phyloP scores from a whole-genome alignment of 2,329 filamentous ascomycete species.

The Aspergillaceae sp. region DNA sequence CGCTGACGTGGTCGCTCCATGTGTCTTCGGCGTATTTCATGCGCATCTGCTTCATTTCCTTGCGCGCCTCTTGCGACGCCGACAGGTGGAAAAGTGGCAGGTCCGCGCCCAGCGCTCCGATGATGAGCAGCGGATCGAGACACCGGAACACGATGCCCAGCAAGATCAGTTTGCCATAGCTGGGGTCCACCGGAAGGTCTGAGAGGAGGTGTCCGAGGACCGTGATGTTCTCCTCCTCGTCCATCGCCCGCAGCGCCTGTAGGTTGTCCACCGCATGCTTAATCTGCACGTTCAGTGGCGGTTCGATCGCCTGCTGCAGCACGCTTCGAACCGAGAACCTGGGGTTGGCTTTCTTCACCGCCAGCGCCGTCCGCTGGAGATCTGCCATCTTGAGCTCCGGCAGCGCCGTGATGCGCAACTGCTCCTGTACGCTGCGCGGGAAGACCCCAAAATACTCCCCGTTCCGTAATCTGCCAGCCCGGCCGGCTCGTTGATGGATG shows the following conservation, averaged over 20 bases:
- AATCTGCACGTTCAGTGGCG: constrained; percentile 33
- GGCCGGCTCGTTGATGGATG: constrained; percentile 41
- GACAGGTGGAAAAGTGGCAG: constrained; percentile 27
- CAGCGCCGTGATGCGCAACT: constrained; percentile 23
- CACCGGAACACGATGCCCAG: constrained; percentile 46
- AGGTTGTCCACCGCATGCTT: constrained; percentile 32
- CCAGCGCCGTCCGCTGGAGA: constrained; percentile 38
- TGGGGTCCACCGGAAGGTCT: constrained; percentile 36
- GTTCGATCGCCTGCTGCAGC: constrained; percentile 38
- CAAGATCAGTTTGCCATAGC: constrained; percentile 42
- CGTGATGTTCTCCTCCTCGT: constrained; percentile 37
- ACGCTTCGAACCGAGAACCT: constrained; percentile 34
- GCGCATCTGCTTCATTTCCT: constrained; percentile 17
- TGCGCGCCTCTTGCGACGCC: constrained; percentile 15
- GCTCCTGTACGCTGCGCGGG: constrained; percentile 27
- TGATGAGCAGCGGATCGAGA: constrained; percentile 42
- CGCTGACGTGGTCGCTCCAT: constrained; percentile 40
- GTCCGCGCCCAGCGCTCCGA: constrained; percentile 29
- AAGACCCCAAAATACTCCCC: constrained; percentile 45
- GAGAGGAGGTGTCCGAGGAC: constrained; percentile 39
- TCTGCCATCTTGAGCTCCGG: constrained; percentile 38
- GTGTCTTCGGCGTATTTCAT: constrained; percentile 26
- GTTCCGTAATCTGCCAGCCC: constrained; percentile 41
- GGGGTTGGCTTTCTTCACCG: constrained; percentile 34
- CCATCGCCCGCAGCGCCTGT: constrained; percentile 35